Evolutionary conservation across 2,329 filamentous ascomycete genomes (phyloP), one percentile per base, ranked within the genome.

Genomic region (Gaeumannomyces tritici): DNA sequence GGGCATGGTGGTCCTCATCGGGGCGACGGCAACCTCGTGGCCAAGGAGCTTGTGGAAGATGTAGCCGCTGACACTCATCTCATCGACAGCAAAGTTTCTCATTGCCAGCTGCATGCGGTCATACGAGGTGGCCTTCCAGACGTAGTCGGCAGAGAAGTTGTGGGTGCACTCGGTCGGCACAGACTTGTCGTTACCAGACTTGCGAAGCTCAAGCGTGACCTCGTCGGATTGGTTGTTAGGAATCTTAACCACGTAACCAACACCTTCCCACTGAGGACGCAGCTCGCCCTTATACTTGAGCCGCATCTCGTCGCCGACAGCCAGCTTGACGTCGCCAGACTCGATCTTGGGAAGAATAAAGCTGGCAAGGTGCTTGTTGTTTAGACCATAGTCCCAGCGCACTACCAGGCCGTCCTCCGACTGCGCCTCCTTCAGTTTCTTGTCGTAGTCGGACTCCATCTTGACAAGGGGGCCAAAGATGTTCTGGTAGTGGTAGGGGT

Each of bases 41-140:
- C 95, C 95, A 35, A 99, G 85, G 27, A 99, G 83, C 67, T 95
- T 95, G 74, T 99, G 95, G 79, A 98, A 99, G 67, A 99, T 96
- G 76, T 97, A 99, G 51, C 95, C 95, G 27, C 95, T 98, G 56
- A 99, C 93, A 71, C 93, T 97, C 89, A 96, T 90, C 75, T 99
- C 95, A 69, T 99, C 93, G 57, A 98, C 87, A 7, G 95, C 95
- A 73, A 99, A 99, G 0, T 91, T 98, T 81, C 97, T 98, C 93
- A 99, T 98, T 62, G 95, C 96, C 67, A 93, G 86, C 75, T 99
- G 95, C 95, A 99, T 99, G 66, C 95, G 93, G 72, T 99, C 95
- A 73, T 99, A 99, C 0, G 93, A 98, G 0, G 96, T 99, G 18
- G 96, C 95, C 74, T 99, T 99, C 95, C 95, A 99, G 62, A 99